Conservation (phyloP, 202 grass and related monocot genomes). For the Schoenoplectus tabernaemontani region DNA sequence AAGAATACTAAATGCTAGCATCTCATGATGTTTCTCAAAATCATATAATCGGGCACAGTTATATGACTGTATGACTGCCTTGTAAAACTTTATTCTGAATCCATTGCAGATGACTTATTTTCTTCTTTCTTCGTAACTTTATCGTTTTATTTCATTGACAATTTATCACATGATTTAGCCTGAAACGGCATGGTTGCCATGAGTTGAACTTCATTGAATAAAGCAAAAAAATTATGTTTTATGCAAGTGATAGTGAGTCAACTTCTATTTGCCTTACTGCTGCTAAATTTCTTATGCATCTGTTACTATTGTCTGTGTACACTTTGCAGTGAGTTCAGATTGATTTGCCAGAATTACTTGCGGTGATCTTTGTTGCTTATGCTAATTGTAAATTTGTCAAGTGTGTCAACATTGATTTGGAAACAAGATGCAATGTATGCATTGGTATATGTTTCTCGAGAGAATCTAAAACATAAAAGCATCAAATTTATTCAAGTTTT, state of each 20-base stretch:
- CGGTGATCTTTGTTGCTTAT: too few species aligned
- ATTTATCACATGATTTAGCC: constrained; percentile 25
- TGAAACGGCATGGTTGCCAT: background rate
- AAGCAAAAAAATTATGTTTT: constrained; percentile 11
- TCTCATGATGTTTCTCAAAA: too few species aligned
- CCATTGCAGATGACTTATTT: background rate
- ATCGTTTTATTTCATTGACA: too few species aligned
- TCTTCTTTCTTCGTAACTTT: background rate
- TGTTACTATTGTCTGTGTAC: background rate
- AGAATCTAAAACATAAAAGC: too few species aligned
- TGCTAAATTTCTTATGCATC: background rate
- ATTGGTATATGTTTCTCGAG: too few species aligned
- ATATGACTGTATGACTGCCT: background rate
- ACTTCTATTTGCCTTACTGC: background rate
- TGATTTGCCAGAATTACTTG: background rate
- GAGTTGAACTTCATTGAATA: constrained; percentile 16
- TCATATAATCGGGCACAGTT: too few species aligned
- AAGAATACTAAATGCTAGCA: constrained; percentile 81
- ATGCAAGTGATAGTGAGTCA: background rate
- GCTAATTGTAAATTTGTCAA: too few species aligned
- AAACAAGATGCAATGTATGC: background rate
- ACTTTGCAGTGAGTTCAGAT: background rate
- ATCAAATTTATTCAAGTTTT: too few species aligned
- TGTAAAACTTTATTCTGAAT: background rate
- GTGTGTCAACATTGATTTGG: too few species aligned